Percentiles rank a stretch among this genome's conserved stretches.
These are phyloP conservation scores for Oropetium thomaeum DNA, from an alignment of 176 grass and related monocot genomes.

Conservation along the genomic window DNA sequence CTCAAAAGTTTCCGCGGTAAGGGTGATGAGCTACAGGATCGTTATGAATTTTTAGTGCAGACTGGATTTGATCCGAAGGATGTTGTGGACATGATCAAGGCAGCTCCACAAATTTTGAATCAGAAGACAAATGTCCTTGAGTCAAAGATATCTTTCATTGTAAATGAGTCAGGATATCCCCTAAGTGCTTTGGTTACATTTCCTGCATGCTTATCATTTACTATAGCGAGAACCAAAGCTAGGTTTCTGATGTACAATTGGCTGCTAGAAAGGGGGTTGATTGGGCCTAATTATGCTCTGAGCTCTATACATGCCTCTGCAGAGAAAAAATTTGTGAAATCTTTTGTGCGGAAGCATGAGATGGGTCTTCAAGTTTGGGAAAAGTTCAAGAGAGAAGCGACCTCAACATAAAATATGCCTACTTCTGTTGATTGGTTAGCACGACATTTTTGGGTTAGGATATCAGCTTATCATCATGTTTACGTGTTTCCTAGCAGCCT, in stretches of 20 bases:
- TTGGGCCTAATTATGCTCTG: conserved; percentile 31
- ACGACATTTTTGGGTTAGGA: neutral
- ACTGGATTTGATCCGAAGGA: conserved; percentile 46
- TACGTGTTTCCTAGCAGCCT: neutral
- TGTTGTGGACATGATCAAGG: conserved; percentile 47
- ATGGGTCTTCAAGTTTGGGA: conserved; percentile 49
- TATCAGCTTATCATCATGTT: neutral
- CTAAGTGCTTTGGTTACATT: conserved; percentile 44
- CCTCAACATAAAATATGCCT: conserved; percentile 3
- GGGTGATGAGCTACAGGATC: conserved; percentile 57
- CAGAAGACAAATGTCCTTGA: conserved; percentile 53
- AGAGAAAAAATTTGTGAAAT: conserved; percentile 35
- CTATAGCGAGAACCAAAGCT: conserved; percentile 41
- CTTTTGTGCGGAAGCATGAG: conserved; percentile 33
- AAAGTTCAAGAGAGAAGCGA: conserved; percentile 39
- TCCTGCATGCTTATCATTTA: conserved; percentile 52
- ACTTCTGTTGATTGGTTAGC: conserved; percentile 25
- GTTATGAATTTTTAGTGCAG: conserved; percentile 53
- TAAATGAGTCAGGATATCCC: conserved; percentile 46
- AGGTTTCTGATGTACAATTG: conserved; percentile 65
- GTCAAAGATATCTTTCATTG: conserved; percentile 55
- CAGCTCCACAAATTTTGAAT: conserved; percentile 52
- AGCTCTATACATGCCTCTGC: conserved; percentile 51
- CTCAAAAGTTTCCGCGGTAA: conserved; percentile 54
- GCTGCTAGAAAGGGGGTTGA: conserved; percentile 49